Percentiles rank a stretch among this genome's conserved stretches.
Conservation (phyloP, 352 stramenopile species). For the Phytophthora citrophthora region DNA sequence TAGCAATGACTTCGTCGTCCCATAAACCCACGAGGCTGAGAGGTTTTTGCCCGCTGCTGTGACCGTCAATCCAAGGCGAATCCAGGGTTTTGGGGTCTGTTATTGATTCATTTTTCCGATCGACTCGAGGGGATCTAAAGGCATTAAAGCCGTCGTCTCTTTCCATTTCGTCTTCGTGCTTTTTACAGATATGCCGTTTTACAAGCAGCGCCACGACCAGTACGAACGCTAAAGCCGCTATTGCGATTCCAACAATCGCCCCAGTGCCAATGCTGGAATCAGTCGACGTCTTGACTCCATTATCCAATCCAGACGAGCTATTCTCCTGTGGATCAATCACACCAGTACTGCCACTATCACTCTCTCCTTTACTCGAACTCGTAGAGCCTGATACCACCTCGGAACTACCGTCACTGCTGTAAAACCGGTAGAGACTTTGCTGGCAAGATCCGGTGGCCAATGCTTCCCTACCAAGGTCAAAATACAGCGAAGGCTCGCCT, state of each 20-base stretch:
- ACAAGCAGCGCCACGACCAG: conserved; percentile 11
- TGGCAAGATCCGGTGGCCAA: conserved; percentile 12
- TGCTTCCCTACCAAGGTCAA: conserved; percentile 16
- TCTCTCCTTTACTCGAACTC: neutral
- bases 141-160: conserved; percentile 8
- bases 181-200: neutral
- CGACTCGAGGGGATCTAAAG: conserved; percentile 5
- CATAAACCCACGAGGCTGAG: conserved; percentile 26
- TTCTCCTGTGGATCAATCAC: neutral
- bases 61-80: neutral
- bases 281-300: neutral
- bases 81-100: conserved; percentile 6
- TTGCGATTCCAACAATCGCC: conserved; percentile 19
- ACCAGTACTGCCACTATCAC: neutral
- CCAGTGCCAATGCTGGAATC: conserved; percentile 6
- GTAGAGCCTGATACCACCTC: neutral
- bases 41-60: conserved; percentile 3
- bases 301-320: neutral
- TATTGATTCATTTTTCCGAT: conserved; percentile 1
- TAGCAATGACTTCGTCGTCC: conserved; percentile 36
- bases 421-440: conserved; percentile 23
- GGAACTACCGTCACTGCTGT: conserved; percentile 12
- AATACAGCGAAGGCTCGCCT: conserved; percentile 16
- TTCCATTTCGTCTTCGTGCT: conserved; percentile 1
- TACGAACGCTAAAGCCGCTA: conserved; percentile 4